Conservation (phyloP, 495 filamentous ascomycete genomes). For the Aspergillus bridgeri region DNA sequence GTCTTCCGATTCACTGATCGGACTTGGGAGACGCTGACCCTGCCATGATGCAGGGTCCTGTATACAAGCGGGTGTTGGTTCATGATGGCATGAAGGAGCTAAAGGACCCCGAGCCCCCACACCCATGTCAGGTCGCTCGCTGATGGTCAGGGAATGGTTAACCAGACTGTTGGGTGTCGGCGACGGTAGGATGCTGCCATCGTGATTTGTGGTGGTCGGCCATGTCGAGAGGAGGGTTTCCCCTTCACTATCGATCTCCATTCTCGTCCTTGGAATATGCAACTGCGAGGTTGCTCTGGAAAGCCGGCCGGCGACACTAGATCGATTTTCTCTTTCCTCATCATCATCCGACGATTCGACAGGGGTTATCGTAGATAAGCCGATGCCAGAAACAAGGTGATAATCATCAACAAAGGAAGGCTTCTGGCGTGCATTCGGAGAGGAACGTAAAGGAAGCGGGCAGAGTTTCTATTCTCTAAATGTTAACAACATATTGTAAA, state of each 20-base stretch:
- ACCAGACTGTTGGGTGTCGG: conserved; percentile 43
- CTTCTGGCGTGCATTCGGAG: conserved; percentile 21
- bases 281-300: background rate
- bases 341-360: conserved; percentile 44
- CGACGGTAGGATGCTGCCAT: conserved; percentile 47
- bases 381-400: conserved; percentile 16
- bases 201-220: conserved; percentile 26
- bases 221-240: conserved; percentile 30
- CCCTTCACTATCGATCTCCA: conserved; percentile 55
- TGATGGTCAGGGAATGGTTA: conserved; percentile 29
- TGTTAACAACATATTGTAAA: conserved; percentile 3
- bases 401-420: conserved; percentile 13
- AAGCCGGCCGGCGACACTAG: background rate
- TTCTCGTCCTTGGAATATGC: conserved; percentile 18
- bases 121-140: conserved; percentile 5
- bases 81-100: background rate
- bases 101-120: background rate
- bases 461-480: conserved; percentile 26
- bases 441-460: conserved; percentile 34
- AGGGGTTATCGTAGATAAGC: conserved; percentile 35
- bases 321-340: conserved; percentile 13
- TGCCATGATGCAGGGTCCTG: conserved; percentile 41
- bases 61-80: background rate
- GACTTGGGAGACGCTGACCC: conserved; percentile 62
- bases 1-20: conserved; percentile 66